phyloP scores from a whole-genome alignment of 306 rosid species.

The Cucumis melo region DNA sequence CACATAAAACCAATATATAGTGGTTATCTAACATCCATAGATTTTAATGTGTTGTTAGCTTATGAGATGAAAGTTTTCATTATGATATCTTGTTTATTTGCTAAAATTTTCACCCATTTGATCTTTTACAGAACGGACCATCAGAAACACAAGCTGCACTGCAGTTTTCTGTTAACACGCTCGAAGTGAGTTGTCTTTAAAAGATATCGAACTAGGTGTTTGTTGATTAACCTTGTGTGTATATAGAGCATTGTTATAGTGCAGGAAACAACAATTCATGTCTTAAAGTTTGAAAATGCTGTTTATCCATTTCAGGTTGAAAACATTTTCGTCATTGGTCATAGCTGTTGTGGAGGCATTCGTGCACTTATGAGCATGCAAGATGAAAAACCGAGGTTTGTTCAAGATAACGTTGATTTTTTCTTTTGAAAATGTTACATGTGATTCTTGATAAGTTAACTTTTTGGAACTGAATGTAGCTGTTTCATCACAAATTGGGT shows the following conservation, averaged over 20 bases:
- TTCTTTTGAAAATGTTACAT: background rate
- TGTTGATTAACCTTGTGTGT: background rate
- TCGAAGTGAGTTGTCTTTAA: slow-evolving; percentile 37
- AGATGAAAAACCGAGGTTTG: slow-evolving; percentile 66
- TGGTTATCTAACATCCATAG: background rate
- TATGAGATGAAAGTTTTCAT: background rate
- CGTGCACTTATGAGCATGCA: slow-evolving; percentile 89
- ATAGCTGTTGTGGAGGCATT: slow-evolving; percentile 97
- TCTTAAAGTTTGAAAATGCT: background rate
- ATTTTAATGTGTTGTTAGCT: background rate
- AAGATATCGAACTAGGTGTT: background rate
- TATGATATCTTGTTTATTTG: background rate
- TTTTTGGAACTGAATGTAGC: slow-evolving; percentile 3
- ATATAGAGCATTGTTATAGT: background rate
- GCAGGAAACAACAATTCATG: background rate
- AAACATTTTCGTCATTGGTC: slow-evolving; percentile 79
- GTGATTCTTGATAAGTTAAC: background rate
- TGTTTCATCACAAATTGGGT: slow-evolving; percentile 86
- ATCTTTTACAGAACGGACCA: slow-evolving; percentile 60
- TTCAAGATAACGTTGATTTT: background rate
- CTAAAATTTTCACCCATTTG: background rate
- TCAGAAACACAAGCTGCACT: slow-evolving; percentile 88
- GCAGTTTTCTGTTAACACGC: slow-evolving; percentile 76
- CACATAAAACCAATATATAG: background rate
- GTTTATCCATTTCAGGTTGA: slow-evolving; percentile 45